A percentile compares a stretch with the other conserved stretches of the same genome.
phyloP scores from a whole-genome alignment of 768 basidiomycete genomes.

The Mrakia gelida region DNA sequence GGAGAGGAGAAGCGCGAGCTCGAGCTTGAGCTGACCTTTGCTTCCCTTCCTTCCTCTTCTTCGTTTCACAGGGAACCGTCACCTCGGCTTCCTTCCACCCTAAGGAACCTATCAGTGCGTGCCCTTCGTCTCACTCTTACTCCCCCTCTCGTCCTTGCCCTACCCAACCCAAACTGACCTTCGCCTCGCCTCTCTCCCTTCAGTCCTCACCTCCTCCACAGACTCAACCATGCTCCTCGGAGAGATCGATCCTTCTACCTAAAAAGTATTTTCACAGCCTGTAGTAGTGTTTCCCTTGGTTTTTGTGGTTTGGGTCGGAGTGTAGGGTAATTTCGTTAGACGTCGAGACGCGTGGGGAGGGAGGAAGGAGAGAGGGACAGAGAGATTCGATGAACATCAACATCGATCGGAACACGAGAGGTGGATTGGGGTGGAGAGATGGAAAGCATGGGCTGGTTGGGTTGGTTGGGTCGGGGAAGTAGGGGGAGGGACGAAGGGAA shows the following conservation, averaged over 20 bases:
- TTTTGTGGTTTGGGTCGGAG: no score
- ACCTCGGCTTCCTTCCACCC: conserved; percentile 76
- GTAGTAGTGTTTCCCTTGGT: neutral
- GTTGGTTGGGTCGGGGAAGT: no score
- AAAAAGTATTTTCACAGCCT: neutral
- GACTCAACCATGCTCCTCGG: conserved; percentile 88
- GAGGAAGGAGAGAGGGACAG: no score
- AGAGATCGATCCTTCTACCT: conserved; percentile 62
- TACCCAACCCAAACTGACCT: conserved; percentile 21
- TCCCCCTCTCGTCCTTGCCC: neutral
- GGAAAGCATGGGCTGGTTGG: no score
- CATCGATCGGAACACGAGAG: no score
- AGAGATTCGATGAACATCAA: no score
- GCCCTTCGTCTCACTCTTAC: neutral
- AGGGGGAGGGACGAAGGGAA: no score
- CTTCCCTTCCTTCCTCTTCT: neutral
- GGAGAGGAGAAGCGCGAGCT: no score
- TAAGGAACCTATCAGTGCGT: conserved; percentile 86
- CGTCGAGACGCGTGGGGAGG: no score
- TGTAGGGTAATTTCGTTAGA: no score
- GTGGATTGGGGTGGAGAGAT: no score
- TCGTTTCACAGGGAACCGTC: conserved; percentile 90
- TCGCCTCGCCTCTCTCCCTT: conserved; percentile 16
- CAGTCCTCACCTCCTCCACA: conserved; percentile 88
- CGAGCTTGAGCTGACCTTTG: conserved; percentile 9